Evolutionary conservation across 495 filamentous ascomycete species (phyloP), one percentile per base, ranked within the genome.

Genomic region (Articulospora tetracladia): DNA sequence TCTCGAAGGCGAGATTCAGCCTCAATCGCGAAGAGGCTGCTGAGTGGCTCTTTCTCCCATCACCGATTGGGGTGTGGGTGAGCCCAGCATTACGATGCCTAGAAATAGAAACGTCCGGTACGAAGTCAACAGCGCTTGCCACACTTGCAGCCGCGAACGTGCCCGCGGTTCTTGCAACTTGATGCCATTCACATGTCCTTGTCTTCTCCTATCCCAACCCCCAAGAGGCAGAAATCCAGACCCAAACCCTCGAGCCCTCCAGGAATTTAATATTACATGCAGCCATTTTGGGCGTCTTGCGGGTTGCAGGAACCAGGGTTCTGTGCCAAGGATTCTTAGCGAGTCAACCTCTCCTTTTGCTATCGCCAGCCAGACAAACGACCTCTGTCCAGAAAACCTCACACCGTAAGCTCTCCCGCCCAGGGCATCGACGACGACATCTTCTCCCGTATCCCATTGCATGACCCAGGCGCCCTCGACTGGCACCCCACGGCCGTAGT

Each of bases 281-380:
- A 32, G 39, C 39, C 39, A 44, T 44, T 44, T 44, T 44, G 39
- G 39, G 39, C 4, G 3, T 44, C 39, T 44, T 3, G 8, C 39
- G 30, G 8, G 11, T 7, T 44, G 39, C 39, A 44, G 39, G 39
- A 44, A 44, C 39, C 39, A n/a, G 39, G 39, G 39, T 12, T 44
- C 39, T 12, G 8, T 44, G 39, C 39, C 39, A 44, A 44, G 39
- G 17, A 7, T 3, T 44, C 39, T 34, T 44, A 44, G 39, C 39
- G 39, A 44, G 39, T 44, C 39, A 44, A 44, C 39, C 39, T 44
- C 39, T 44, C 39, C 39, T 44, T 44, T 44, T 44, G 39, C 39
- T 44, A 62, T 49, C 50, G 48, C 24, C 62, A 19, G 56, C 59
- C 50, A 30, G n/a, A 52, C 39, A 58, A 39, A 58, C 64, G 30